These are phyloP conservation scores for Diaporthe sp. DNA, from an alignment of 2,329 filamentous ascomycete genomes.

Conservation along the genomic window DNA sequence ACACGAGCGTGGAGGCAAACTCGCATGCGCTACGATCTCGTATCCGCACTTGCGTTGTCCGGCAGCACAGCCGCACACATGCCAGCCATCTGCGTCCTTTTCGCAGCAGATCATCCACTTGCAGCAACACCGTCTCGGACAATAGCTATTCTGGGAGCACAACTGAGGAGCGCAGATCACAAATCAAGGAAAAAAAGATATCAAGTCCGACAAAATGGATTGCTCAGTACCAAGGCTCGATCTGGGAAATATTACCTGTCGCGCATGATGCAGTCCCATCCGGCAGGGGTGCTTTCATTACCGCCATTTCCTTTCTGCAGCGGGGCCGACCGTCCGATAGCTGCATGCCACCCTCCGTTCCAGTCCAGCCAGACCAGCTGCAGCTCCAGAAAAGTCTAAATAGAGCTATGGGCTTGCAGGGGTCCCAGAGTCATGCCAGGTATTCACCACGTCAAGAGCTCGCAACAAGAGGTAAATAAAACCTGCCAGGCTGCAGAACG, in stretches of 20 bases:
- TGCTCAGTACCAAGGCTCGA: conserved; percentile 12
- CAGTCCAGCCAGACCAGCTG: background rate
- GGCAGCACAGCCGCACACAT: conserved; percentile 21
- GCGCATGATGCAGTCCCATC: conserved; percentile 22
- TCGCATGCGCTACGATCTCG: conserved; percentile 23
- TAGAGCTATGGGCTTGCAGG: conserved; percentile 12
- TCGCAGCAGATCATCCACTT: conserved; percentile 5
- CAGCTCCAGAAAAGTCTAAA: conserved; percentile 33
- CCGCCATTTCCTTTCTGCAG: conserved; percentile 25
- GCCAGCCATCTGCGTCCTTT: conserved; percentile 15
- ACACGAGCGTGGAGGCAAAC: conserved; percentile 37
- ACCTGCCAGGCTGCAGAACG: background rate
- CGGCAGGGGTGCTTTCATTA: conserved; percentile 25
- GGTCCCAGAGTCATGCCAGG: conserved; percentile 8
- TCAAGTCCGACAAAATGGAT: background rate
- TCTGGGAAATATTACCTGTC: conserved; percentile 26
- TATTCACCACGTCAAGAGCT: background rate
- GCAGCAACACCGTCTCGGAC: conserved; percentile 16
- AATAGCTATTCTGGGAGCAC: background rate
- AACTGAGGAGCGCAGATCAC: background rate
- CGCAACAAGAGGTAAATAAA: background rate
- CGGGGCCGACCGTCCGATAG: conserved; percentile 6
- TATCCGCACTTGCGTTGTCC: conserved; percentile 36
- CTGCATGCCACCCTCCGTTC: conserved; percentile 24
- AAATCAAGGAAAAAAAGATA: background rate